Conservation (phyloP, 2,329 filamentous ascomycete species). For the Hymenoscyphus fructigenus region DNA sequence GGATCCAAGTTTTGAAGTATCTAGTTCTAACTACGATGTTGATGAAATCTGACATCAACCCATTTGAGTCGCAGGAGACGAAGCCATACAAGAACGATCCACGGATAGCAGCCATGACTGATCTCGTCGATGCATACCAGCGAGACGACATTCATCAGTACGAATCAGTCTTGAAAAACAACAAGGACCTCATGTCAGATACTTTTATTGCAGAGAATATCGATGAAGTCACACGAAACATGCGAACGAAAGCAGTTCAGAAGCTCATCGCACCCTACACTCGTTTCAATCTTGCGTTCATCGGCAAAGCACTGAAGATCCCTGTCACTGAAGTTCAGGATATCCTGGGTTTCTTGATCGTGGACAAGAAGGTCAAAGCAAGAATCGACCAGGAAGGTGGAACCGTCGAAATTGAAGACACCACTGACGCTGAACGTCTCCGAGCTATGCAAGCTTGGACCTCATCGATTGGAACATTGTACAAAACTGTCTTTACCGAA, state of each 20-base stretch:
- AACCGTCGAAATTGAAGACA: slow-evolving; percentile 75
- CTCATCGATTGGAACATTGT: slow-evolving; percentile 66
- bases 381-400: slow-evolving; percentile 88
- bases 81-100: slow-evolving; percentile 97
- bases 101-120: slow-evolving; percentile 94
- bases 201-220: slow-evolving; percentile 99
- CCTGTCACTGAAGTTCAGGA: slow-evolving; percentile 85
- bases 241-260: slow-evolving; percentile 92
- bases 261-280: slow-evolving; percentile 95
- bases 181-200: slow-evolving; percentile 86
- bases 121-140: slow-evolving; percentile 95
- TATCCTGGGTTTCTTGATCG: slow-evolving; percentile 90
- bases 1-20: slow-evolving; percentile 97
- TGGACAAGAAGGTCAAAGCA: slow-evolving; percentile 82
- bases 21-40: slow-evolving; percentile 96
- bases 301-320: slow-evolving; percentile 85
- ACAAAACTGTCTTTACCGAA: slow-evolving; percentile 71
- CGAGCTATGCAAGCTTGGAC: slow-evolving; percentile 73
- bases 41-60: slow-evolving; percentile 98
- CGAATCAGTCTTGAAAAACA: slow-evolving; percentile 80
- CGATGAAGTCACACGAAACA: slow-evolving; percentile 96
- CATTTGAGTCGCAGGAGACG: slow-evolving; percentile 97
- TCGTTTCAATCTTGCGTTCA: slow-evolving; percentile 83
- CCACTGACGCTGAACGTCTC: slow-evolving; percentile 71
- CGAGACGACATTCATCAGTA: slow-evolving; percentile 91